A percentile compares a stretch with the other conserved stretches of the same genome.
phyloP scores from a whole-genome alignment of 306 rosid species.

The Begonia fuchsioides region DNA sequence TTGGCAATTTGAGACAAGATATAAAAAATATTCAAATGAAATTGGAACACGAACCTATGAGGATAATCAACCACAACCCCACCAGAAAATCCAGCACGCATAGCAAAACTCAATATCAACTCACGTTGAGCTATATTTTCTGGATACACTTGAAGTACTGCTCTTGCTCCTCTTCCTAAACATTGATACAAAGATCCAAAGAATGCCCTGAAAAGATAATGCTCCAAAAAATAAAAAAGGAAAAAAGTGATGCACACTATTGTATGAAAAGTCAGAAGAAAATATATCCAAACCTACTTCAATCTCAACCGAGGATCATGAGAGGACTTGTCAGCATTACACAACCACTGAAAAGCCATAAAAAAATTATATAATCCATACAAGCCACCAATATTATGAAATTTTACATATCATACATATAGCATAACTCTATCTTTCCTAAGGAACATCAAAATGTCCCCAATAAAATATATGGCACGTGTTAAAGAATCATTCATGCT shows the following conservation, averaged over 20 bases:
- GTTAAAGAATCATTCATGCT: too few relatives aligned
- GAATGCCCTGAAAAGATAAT: constrained; percentile 44
- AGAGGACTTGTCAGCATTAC: constrained; percentile 89
- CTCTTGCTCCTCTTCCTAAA: constrained; percentile 77
- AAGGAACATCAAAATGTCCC: too few relatives aligned
- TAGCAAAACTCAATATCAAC: constrained; percentile 64
- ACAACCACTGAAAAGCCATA: constrained; percentile 70
- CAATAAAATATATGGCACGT: too few relatives aligned
- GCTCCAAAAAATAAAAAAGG: background rate
- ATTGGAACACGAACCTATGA: constrained; percentile 42
- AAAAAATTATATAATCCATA: background rate
- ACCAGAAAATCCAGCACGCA: constrained; percentile 91
- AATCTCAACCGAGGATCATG: constrained; percentile 74
- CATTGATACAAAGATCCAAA: constrained; percentile 76
- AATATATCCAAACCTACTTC: constrained; percentile 38
- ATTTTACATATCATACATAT: background rate
- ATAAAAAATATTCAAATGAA: background rate
- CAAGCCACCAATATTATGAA: background rate
- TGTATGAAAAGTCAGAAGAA: background rate
- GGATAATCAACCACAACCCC: constrained; percentile 88
- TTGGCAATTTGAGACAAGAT: too few relatives aligned
- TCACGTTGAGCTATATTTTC: constrained; percentile 61
- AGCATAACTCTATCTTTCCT: too few relatives aligned
- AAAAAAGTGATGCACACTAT: background rate
- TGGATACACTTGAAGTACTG: constrained; percentile 79